These are phyloP conservation scores for Cryptococcus sp. DNA, from an alignment of 1,284 basidiomycete species.

Conservation along the genomic window DNA sequence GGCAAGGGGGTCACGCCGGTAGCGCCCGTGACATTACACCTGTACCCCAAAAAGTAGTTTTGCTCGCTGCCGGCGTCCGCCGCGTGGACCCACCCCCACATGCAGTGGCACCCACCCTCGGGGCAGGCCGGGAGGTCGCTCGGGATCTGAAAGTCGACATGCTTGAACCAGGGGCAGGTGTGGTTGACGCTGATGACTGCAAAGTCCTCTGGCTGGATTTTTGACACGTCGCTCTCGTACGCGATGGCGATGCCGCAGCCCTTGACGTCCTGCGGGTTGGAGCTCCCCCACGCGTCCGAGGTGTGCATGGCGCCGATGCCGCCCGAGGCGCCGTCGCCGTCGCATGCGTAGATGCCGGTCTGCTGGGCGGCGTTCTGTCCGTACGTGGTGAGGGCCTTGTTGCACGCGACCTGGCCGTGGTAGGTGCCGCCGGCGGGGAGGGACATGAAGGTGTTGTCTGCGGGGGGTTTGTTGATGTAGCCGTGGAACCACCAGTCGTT, in stretches of 20 bases:
- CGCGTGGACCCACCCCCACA: slow-evolving; percentile 43
- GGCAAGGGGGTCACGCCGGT: slow-evolving; percentile 33
- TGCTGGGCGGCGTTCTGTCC: slow-evolving; percentile 23
- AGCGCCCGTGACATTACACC: slow-evolving; percentile 45
- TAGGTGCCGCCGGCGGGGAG: slow-evolving; percentile 41
- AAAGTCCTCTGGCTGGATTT: slow-evolving; percentile 38
- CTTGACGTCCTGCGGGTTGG: slow-evolving; percentile 39
- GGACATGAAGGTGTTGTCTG: slow-evolving; percentile 33
- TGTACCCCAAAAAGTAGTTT: slow-evolving; percentile 37
- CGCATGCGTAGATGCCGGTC: slow-evolving; percentile 31
- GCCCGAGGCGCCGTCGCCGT: slow-evolving; percentile 23
- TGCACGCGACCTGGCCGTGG: slow-evolving; percentile 37
- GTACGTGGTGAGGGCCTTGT: slow-evolving; percentile 32
- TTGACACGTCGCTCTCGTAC: slow-evolving; percentile 32
- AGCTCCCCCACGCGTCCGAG: slow-evolving; percentile 25
- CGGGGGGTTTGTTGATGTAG: slow-evolving; percentile 38
- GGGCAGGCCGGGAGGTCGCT: slow-evolving; percentile 42
- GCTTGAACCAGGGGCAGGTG: slow-evolving; percentile 39
- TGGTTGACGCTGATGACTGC: slow-evolving; percentile 37
- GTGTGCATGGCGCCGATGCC: slow-evolving; percentile 44
- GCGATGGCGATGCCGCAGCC: slow-evolving; percentile 37
- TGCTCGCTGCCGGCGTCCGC: slow-evolving; percentile 34
- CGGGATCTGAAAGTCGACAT: slow-evolving; percentile 42
- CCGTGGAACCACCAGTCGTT: slow-evolving; percentile 65
- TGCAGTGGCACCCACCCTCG: slow-evolving; percentile 41